Base-by-base conservation (phyloP, 2,329 filamentous ascomycete genomes). In the Colletotrichum orchidophilum region DNA sequence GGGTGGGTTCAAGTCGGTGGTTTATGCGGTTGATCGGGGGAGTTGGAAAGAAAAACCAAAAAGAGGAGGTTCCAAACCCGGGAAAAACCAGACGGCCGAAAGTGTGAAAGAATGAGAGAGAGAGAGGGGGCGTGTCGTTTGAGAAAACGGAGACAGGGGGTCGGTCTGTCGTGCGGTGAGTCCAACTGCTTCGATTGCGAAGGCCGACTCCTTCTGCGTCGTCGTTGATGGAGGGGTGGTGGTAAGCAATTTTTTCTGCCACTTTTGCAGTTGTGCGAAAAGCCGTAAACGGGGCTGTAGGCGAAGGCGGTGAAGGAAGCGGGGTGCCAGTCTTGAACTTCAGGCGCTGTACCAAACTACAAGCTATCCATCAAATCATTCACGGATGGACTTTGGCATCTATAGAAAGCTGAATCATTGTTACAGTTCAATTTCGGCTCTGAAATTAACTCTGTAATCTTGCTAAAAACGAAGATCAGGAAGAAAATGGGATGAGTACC, bases 251-350 rank as follows among this genome's bases (percentile, higher is more conserved):
- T 72, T 72, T 72, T 70, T 57, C 64, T 68, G 57, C 66, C 61
- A 52, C 33, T 65, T 75, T 65, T 63, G 39, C 18, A 46, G 39
- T 46, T 73, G 70, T 72, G 68, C 62, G 66, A 67, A 60, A 66
- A 49, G 39, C 49, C 62, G n/a, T n/a, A 65, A 60, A 15, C 13
- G 61, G 74, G 79, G 80, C 77, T 78, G 77, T 83, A 84, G 81
- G 78, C 80, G 80, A 82, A 80, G 76, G 78, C 80, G 79, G 77
- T 83, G 63, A 62, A 35, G 9, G 29, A 59, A 11, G 21, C 26
- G 46, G 8, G 18, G 24, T 18, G 49, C 21, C 60, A 27, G 49
- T 27, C 18, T 46, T 46, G 18, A 46, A 46, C 7, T 15, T 21
- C 39, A 18, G 39, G 39, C 39, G 39, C 21, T 46, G 5, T 8